A percentile compares a stretch with the other conserved stretches of the same genome.
These are phyloP conservation scores for Claviceps arundinis DNA, from an alignment of 2,329 filamentous ascomycete genomes.

Conservation along the genomic window DNA sequence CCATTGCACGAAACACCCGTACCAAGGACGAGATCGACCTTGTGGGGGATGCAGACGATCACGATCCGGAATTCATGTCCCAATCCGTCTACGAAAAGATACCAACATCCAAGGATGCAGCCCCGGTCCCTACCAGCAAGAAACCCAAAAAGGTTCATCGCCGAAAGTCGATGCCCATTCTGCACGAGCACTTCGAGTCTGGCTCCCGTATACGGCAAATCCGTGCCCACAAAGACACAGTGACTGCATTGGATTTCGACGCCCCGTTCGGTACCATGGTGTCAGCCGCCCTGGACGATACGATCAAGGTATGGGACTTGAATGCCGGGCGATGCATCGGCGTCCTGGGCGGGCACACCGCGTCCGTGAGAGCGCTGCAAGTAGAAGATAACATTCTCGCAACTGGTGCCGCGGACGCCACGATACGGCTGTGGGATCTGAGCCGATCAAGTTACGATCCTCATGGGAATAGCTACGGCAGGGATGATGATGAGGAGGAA, in stretches of 20 bases:
- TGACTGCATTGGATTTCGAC: slow-evolving; percentile 91
- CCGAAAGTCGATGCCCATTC: slow-evolving; percentile 78
- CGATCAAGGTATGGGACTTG: slow-evolving; percentile 90
- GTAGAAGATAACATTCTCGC: slow-evolving; percentile 93
- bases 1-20: slow-evolving; percentile 37
- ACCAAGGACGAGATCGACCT: slow-evolving; percentile 41
- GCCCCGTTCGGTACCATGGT: slow-evolving; percentile 95
- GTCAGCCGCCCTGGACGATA: slow-evolving; percentile 82
- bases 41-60: slow-evolving; percentile 35
- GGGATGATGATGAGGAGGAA: slow-evolving; percentile 42
- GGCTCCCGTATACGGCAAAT: slow-evolving; percentile 82
- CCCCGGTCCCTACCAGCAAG: slow-evolving; percentile 23
- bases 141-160: slow-evolving; percentile 43
- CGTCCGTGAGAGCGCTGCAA: slow-evolving; percentile 82
- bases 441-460: slow-evolving; percentile 78
- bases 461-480: slow-evolving; percentile 43
- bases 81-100: slow-evolving; percentile 95
- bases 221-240: slow-evolving; percentile 72
- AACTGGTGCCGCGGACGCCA: slow-evolving; percentile 88
- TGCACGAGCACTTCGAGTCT: slow-evolving; percentile 89
- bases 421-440: slow-evolving; percentile 88
- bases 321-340: slow-evolving; percentile 89
- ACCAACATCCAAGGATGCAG: slow-evolving; percentile 40
- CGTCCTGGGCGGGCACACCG: slow-evolving; percentile 81
- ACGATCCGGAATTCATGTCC: slow-evolving; percentile 68